phyloP scores from a whole-genome alignment of 495 filamentous ascomycete species.

The Podospora tetraspora region DNA sequence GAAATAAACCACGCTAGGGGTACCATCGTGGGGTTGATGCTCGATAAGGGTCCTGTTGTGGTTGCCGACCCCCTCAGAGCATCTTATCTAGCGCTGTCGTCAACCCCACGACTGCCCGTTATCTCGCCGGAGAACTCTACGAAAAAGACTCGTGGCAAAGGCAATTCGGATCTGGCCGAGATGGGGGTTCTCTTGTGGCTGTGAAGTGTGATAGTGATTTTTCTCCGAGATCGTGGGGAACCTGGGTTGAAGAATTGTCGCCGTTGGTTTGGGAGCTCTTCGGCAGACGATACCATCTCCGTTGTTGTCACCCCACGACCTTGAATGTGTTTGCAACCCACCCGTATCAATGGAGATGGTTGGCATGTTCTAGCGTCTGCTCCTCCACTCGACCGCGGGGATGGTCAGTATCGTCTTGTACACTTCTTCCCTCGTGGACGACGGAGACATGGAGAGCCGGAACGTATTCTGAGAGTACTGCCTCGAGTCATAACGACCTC shows the following conservation, averaged over 20 bases:
- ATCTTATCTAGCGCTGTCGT: background rate
- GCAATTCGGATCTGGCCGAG: background rate
- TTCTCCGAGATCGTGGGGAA: conserved; percentile 1
- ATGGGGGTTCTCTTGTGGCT: background rate
- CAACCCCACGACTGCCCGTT: conserved; percentile 1
- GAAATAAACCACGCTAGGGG: background rate
- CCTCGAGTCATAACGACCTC: background rate
- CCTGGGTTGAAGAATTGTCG: background rate
- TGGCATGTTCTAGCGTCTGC: background rate
- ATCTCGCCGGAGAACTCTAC: background rate
- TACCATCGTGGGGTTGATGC: background rate
- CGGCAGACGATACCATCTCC: background rate
- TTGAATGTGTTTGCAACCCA: background rate
- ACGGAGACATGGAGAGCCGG: background rate
- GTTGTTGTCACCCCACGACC: background rate
- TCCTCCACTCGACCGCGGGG: background rate
- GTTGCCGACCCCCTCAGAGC: background rate
- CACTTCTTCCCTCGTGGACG: background rate
- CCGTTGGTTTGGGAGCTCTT: background rate
- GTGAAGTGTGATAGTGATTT: background rate
- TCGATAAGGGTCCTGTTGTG: background rate
- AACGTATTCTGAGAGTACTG: background rate
- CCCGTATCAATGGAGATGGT: background rate
- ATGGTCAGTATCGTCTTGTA: background rate
- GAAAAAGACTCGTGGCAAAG: background rate